Evolutionary conservation across 768 basidiomycete species (phyloP), one percentile per base, ranked within the genome.

Genomic region (Amanita fuliginea): DNA sequence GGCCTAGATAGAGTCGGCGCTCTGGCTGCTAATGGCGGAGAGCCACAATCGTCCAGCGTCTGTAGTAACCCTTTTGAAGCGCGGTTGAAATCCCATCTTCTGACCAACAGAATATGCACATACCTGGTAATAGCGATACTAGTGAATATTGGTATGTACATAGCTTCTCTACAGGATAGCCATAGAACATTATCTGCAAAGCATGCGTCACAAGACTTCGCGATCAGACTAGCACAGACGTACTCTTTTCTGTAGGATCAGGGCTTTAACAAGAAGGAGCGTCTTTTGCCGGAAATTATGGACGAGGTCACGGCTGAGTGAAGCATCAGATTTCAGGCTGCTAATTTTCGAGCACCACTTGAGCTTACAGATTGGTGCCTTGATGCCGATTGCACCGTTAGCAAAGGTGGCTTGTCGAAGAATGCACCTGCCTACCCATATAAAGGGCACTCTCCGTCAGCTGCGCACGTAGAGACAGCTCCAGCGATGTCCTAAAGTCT

Each of bases 141-240:
- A 98, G 73, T 0, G 93, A 95, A 63, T 99, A 99, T 63, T 99
- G 96, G 60, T 91, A 97, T 21, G 93, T 97, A 68, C 95, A 97
- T 16, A 99, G 68, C 41, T 83, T 81, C 65, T 99, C 96, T 2
- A 98, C 95, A 0, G 95, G 95, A 60, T 95, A 90, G 5, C 94
- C 94, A 59, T 78, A 96, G 64, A 99, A 94, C 83, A 98, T 86
- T 51, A 98, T 86, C 92, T 95, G 60, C 13, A 10, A 34, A 1
- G 11, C n/a, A 42, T 7, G 10, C 8, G 19, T 34, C 28, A 42
- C 19, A 11, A 18, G 13, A 16, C 16, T 16, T 22, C 18, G 24
- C n/a, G n/a, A n/a, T 9, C 9, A 10, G 9, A n/a, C 5, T 22
- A 3, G 1, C 11, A 18, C 2, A 56, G 4, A 56, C 73, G 49